These are phyloP conservation scores for Gentiana straminea DNA, from an alignment of 257 asterid species.

Conservation along the genomic window DNA sequence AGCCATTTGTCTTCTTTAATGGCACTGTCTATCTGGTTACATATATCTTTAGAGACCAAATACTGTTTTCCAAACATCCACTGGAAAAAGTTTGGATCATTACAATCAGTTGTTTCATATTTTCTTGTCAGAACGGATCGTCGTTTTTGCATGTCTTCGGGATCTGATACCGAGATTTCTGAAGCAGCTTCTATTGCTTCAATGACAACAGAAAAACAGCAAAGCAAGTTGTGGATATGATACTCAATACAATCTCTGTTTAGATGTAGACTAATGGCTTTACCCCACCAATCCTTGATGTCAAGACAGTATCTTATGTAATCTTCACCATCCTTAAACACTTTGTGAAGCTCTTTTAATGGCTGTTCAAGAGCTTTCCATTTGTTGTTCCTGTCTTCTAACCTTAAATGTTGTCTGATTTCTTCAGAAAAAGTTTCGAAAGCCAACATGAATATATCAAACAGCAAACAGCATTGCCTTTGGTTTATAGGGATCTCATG, in stretches of 20 bases:
- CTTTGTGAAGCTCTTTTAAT: slow-evolving; percentile 62
- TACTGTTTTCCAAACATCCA: slow-evolving; percentile 75
- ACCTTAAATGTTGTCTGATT: slow-evolving; percentile 46
- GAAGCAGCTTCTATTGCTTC: slow-evolving; percentile 89
- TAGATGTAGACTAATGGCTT: slow-evolving; percentile 55
- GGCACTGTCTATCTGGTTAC: slow-evolving; percentile 38
- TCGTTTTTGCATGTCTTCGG: slow-evolving; percentile 53
- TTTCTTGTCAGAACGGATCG: slow-evolving; percentile 39
- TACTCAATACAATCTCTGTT: slow-evolving; percentile 58
- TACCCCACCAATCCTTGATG: slow-evolving; percentile 75
- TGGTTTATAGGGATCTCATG: slow-evolving; percentile 73
- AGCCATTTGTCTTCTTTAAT: slow-evolving; percentile 71
- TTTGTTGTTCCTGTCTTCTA: slow-evolving; percentile 52
- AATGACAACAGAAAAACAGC: slow-evolving; percentile 63
- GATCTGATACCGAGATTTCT: slow-evolving; percentile 54
- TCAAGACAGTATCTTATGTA: slow-evolving; percentile 54
- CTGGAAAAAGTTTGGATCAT: slow-evolving; percentile 38
- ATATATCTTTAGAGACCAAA: slow-evolving; percentile 43
- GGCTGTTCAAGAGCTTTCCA: slow-evolving; percentile 80
- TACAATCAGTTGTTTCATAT: slow-evolving; percentile 40
- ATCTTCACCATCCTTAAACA: slow-evolving; percentile 58
- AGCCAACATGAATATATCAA: slow-evolving; percentile 47
- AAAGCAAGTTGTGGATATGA: slow-evolving; percentile 61
- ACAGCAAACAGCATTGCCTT: slow-evolving; percentile 62
- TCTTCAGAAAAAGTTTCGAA: slow-evolving; percentile 56